Evolutionary conservation across 1,284 basidiomycete species (phyloP).

Genomic region (Boletus semigastroideus): DNA sequence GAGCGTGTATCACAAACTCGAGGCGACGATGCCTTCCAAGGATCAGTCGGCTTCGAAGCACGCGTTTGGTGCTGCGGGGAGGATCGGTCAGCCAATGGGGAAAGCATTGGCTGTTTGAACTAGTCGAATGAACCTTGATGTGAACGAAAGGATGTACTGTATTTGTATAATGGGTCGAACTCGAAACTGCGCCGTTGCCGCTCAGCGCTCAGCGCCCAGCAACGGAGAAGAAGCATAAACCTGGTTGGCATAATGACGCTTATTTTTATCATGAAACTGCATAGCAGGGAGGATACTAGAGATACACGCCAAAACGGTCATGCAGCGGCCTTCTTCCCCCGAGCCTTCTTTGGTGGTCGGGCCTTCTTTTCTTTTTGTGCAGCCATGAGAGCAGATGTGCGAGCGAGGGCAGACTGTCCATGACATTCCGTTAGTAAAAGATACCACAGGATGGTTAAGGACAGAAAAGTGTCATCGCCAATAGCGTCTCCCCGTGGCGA

Average conservation of each 20-base stretch:
- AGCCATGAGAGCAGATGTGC: slow-evolving; percentile 72
- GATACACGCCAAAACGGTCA: slow-evolving; percentile 27
- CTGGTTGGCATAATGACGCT: slow-evolving; percentile 8
- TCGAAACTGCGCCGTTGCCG: slow-evolving; percentile 4
- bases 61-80: slow-evolving; percentile 42
- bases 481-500: slow-evolving; percentile 16
- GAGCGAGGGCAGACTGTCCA: slow-evolving; percentile 74
- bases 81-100: slow-evolving; percentile 61
- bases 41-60: slow-evolving; percentile 40
- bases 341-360: slow-evolving; percentile 67
- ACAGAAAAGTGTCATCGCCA: slow-evolving; percentile 28
- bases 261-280: slow-evolving; percentile 21
- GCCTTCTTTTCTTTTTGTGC: slow-evolving; percentile 76
- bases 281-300: slow-evolving; percentile 20
- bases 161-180: slow-evolving; percentile 24
- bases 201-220: no score
- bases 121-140: background rate
- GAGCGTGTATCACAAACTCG: slow-evolving; percentile 47
- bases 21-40: slow-evolving; percentile 52
- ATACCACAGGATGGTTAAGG: slow-evolving; percentile 10
- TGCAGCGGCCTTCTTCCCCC: slow-evolving; percentile 65
- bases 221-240: background rate
- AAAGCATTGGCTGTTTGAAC: slow-evolving; percentile 40
- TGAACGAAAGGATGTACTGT: slow-evolving; percentile 13
- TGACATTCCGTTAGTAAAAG: slow-evolving; percentile 18